These are phyloP conservation scores for Leishmania aethiopica DNA, from an alignment of 208 protist species.

Conservation along the genomic window DNA sequence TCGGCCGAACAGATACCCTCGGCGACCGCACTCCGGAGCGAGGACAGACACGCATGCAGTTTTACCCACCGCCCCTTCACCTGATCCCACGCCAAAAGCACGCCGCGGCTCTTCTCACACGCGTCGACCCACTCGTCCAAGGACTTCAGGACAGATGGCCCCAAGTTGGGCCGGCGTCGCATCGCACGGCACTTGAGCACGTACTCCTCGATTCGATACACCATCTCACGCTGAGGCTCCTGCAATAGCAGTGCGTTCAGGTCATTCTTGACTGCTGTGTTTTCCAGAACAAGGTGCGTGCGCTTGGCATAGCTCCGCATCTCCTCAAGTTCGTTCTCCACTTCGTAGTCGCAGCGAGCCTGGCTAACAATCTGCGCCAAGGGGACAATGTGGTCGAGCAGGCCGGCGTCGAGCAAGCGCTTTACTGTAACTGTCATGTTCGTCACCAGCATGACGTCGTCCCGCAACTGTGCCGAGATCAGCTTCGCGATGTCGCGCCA, in stretches of 20 bases:
- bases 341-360: slow-evolving; percentile 76
- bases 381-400: slow-evolving; percentile 57
- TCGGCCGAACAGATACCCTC: slow-evolving; percentile 17
- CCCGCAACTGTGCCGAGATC: slow-evolving; percentile 46
- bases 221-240: slow-evolving; percentile 36
- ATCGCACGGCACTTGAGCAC: slow-evolving; percentile 50
- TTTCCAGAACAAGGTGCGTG: slow-evolving; percentile 57
- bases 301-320: slow-evolving; percentile 88
- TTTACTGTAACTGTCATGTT: slow-evolving; percentile 65
- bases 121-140: slow-evolving; percentile 77
- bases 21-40: slow-evolving; percentile 21
- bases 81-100: slow-evolving; percentile 49
- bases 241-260: slow-evolving; percentile 22
- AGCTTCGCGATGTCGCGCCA: slow-evolving; percentile 88
- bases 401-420: slow-evolving; percentile 66
- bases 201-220: slow-evolving; percentile 59
- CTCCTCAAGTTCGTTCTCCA: slow-evolving; percentile 75
- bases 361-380: slow-evolving; percentile 65
- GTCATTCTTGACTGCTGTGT: slow-evolving; percentile 19
- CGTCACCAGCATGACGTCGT: slow-evolving; percentile 49
- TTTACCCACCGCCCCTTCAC: slow-evolving; percentile 48
- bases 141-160: slow-evolving; percentile 52
- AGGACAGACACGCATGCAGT: slow-evolving; percentile 25
- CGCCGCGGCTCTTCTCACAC: slow-evolving; percentile 61
- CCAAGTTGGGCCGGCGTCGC: slow-evolving; percentile 52